Base-by-base conservation (phyloP, 768 basidiomycete genomes). In the Dentipellis sp. region DNA sequence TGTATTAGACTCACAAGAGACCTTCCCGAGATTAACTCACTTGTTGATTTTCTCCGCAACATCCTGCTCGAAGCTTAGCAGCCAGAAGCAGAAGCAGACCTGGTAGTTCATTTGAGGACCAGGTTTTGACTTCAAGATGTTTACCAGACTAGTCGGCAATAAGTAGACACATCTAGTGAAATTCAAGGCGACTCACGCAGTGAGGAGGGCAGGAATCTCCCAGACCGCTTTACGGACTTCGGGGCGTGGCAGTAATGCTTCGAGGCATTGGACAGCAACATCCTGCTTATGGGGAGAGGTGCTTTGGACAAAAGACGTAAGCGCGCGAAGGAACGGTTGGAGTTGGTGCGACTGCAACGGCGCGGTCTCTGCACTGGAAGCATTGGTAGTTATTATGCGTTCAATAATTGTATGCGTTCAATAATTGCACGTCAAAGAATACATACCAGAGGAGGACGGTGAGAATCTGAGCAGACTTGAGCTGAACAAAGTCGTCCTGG, bases 101-200 rank as follows among this genome's bases (percentile, higher is more conserved):
- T 97, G 94, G 67, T 98, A 99, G 72, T 82, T 88, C 84, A 95
- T 91, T 71, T 99, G 97, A 17, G 94, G 91, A 19, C 84, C 82
- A 14, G 90, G 84, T 59, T 83, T 88, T 53, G 83, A 76, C 64
- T 84, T 86, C 55, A 97, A 74, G 22, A 91, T 87, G 34, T 94
- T 89, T 5, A 94, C 80, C 47, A 97, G 75, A 19, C 93, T 95
- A 63, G 17, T 19, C 19, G 8, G 36, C 38, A 40, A 36, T 35
- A 36, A 38, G 16, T 21, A 53, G 50, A 52, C 45, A 9, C 47
- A n/a, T 45, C 46, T 55, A 17, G 50, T 12, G 42, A 23, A 12
- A 57, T 49, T 54, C 14, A 40, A 36, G 23, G 17, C 2, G 2
- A 64, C 76, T 54, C 62, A 88, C 91, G 90, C 88, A 55, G 73